phyloP scores from a whole-genome alignment of 352 stramenopile genomes.

The Phytophthora fragariae region DNA sequence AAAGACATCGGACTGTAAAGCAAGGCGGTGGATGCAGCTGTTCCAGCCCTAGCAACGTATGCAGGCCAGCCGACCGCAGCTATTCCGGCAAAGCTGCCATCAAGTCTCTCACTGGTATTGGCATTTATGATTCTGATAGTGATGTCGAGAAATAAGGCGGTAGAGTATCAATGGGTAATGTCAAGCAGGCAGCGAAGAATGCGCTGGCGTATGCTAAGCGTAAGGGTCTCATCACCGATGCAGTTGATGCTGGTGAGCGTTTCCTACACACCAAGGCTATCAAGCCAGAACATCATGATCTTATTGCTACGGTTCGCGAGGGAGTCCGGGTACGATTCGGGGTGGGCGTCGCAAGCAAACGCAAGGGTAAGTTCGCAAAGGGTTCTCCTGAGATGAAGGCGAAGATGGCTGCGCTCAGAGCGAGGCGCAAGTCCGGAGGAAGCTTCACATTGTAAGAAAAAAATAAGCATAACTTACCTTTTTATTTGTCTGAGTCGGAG shows the following conservation, averaged over 20 bases:
- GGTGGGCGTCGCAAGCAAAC: too few species aligned
- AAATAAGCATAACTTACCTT: constrained; percentile 6
- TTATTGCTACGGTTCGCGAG: too few species aligned
- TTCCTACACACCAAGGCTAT: too few species aligned
- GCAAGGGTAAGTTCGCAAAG: too few species aligned
- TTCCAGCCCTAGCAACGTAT: background rate
- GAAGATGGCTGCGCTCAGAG: background rate
- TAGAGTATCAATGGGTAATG: background rate
- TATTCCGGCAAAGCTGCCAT: background rate
- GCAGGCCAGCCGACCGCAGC: background rate
- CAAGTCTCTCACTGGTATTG: background rate
- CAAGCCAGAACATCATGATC: too few species aligned
- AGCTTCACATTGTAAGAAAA: constrained; percentile 15
- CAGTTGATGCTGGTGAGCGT: too few species aligned
- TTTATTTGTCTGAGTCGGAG: constrained; percentile 17
- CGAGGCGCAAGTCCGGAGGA: background rate
- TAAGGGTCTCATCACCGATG: background rate
- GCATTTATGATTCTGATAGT: background rate
- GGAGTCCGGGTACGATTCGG: too few species aligned
- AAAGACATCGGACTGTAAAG: background rate
- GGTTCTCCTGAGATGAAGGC: too few species aligned
- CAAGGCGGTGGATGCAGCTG: background rate
- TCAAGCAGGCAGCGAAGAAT: background rate
- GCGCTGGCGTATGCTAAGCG: background rate
- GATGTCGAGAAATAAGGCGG: background rate